Conservation (phyloP, 345 rosid species). For the Aurinia saxatilis region DNA sequence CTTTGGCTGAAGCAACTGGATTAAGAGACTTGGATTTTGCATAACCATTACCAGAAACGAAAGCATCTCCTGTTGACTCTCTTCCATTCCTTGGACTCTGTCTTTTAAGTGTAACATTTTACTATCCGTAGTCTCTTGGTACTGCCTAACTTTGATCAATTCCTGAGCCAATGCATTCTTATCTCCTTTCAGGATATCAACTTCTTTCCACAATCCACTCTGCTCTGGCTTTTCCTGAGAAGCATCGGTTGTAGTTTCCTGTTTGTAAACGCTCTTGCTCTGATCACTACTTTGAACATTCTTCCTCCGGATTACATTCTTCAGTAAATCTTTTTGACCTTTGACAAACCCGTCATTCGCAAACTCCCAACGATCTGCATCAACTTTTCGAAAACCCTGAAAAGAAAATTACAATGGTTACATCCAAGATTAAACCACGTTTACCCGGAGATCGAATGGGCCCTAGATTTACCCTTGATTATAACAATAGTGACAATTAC, state of each 20-base stretch:
- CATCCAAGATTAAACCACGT: not conserved
- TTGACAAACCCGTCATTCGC: constrained; percentile 75
- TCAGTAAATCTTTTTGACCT: constrained; percentile 65
- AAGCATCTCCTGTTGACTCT: constrained; percentile 88
- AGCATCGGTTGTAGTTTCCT: constrained; percentile 22
- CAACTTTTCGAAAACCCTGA: constrained; percentile 88
- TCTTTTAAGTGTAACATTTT: constrained; percentile 61
- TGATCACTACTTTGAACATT: constrained; percentile 48
- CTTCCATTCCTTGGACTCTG: constrained; percentile 82
- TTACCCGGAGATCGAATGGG: not conserved
- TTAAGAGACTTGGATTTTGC: constrained; percentile 73
- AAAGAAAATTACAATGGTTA: constrained; percentile 14
- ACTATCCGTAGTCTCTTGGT: constrained; percentile 61
- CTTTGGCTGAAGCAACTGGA: constrained; percentile 71
- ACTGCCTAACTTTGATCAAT: constrained; percentile 59
- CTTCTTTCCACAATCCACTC: constrained; percentile 55
- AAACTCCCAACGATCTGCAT: constrained; percentile 84
- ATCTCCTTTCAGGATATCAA: constrained; percentile 70
- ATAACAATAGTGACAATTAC: too few species aligned
- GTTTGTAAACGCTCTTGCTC: constrained; percentile 33
- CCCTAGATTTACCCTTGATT: not conserved
- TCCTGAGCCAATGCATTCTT: constrained; percentile 62
- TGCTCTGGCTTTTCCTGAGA: constrained; percentile 29
- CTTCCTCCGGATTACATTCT: constrained; percentile 65
- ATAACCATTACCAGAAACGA: constrained; percentile 88